These are phyloP conservation scores for Penicillium tannophilum DNA, from an alignment of 495 filamentous ascomycete species.

Conservation along the genomic window DNA sequence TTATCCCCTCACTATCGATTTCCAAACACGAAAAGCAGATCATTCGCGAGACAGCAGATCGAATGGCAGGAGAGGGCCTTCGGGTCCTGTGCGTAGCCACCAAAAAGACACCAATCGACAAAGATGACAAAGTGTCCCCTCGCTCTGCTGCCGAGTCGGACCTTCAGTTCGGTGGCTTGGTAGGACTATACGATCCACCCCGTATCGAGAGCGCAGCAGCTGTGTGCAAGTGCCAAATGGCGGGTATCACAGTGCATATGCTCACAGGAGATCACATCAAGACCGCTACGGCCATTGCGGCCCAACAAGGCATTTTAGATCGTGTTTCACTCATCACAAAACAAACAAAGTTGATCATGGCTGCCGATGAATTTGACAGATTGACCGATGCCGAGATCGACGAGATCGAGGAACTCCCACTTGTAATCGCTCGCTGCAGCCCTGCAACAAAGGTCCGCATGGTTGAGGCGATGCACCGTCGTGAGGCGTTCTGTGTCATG, in stretches of 20 bases:
- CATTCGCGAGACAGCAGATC: slow-evolving; percentile 60
- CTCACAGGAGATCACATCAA: slow-evolving; percentile 67
- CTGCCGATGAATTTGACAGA: slow-evolving; percentile 63
- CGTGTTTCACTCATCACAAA: slow-evolving; percentile 45
- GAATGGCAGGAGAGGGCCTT: slow-evolving; percentile 74
- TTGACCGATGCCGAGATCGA: slow-evolving; percentile 64
- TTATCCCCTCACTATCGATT: slow-evolving; percentile 58
- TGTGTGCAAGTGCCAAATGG: slow-evolving; percentile 55
- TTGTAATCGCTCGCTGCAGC: slow-evolving; percentile 71
- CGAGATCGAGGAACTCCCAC: slow-evolving; percentile 58
- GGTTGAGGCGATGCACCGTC: slow-evolving; percentile 69
- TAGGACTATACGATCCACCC: slow-evolving; percentile 71
- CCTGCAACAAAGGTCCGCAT: slow-evolving; percentile 70
- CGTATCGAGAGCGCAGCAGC: slow-evolving; percentile 60
- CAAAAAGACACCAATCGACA: slow-evolving; percentile 34
- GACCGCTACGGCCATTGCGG: slow-evolving; percentile 64
- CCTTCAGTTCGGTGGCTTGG: slow-evolving; percentile 59
- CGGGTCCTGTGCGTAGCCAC: slow-evolving; percentile 77
- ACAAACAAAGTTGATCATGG: slow-evolving; percentile 59
- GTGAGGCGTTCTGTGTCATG: slow-evolving; percentile 67
- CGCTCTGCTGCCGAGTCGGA: slow-evolving; percentile 52
- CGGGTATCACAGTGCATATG: slow-evolving; percentile 71
- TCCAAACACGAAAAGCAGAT: slow-evolving; percentile 53
- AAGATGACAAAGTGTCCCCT: slow-evolving; percentile 28
- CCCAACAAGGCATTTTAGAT: slow-evolving; percentile 65